Evolutionary conservation across 208 protist genomes (phyloP).

Genomic region (Crithidia mellificae): DNA sequence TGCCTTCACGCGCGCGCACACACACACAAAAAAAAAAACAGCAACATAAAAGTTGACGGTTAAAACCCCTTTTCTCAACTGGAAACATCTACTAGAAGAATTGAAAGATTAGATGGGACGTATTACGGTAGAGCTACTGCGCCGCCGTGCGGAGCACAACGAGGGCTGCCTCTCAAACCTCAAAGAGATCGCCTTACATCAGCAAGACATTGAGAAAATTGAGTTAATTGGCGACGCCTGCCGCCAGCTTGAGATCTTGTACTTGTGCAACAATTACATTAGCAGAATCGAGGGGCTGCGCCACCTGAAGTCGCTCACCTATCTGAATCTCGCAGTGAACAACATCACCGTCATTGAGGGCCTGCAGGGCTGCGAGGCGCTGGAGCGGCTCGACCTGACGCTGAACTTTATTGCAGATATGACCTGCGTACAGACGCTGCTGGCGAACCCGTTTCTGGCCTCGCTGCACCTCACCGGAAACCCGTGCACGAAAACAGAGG

Average conservation of each 20-base stretch:
- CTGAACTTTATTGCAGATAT: conserved; percentile 95
- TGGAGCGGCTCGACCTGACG: conserved; percentile 97
- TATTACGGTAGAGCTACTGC: conserved; percentile 93
- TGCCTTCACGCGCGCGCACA: neutral
- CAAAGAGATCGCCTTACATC: conserved; percentile 96
- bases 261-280: conserved; percentile 98
- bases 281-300: conserved; percentile 92
- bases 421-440: conserved; percentile 73
- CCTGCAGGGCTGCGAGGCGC: conserved; percentile 92
- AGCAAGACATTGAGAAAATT: conserved; percentile 95
- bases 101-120: no score
- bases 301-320: conserved; percentile 95
- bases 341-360: conserved; percentile 94
- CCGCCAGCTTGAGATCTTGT: conserved; percentile 94
- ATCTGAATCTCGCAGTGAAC: conserved; percentile 98
- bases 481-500: conserved; percentile 87
- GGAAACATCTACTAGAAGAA: no score
- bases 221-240: conserved; percentile 86
- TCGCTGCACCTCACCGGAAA: conserved; percentile 96
- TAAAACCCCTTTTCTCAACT: no score
- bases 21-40: neutral
- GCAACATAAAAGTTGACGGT: no score
- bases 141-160: conserved; percentile 97
- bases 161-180: conserved; percentile 93
- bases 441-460: conserved; percentile 80